Evolutionary conservation across 805 yeast genomes (phyloP).

Genomic region (Dipodascopsis uninucleata): DNA sequence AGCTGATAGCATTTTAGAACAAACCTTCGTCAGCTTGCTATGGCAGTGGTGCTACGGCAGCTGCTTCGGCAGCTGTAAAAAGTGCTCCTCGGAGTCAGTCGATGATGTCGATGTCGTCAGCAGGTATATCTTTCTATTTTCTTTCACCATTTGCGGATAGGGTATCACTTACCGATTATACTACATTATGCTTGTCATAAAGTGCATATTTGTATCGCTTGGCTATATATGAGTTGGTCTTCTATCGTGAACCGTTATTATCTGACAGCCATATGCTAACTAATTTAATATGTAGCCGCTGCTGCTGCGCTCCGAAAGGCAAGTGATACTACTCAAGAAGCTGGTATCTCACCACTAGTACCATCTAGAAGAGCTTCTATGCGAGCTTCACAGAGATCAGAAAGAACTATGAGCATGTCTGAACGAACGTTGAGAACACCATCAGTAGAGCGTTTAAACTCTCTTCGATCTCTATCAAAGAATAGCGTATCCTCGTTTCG

Average conservation of each 20-base stretch:
- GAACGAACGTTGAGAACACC: constrained; percentile 18
- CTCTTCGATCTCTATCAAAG: constrained; percentile 5
- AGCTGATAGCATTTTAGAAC: constrained; percentile 8
- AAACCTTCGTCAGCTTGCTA: constrained; percentile 20
- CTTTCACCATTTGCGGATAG: too few species aligned
- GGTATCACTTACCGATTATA: too few species aligned
- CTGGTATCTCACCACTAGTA: constrained; percentile 10
- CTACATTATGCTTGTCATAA: too few species aligned
- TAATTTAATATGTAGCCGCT: constrained; percentile 17
- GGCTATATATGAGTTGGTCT: constrained; percentile 1
- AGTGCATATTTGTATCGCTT: too few species aligned
- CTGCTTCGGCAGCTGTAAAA: constrained; percentile 16
- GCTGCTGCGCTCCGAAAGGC: constrained; percentile 23
- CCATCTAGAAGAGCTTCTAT: constrained; percentile 10
- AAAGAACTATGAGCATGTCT: constrained; percentile 19
- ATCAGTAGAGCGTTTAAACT: constrained; percentile 10
- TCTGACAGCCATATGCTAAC: not conserved
- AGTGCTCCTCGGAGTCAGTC: constrained; percentile 16
- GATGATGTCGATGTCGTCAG: constrained; percentile 19
- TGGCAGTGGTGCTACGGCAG: constrained; percentile 1
- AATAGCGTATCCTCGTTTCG: not conserved
- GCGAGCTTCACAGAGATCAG: constrained; percentile 5
- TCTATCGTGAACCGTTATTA: not conserved
- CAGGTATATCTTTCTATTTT: constrained; percentile 11
- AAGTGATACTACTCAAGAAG: constrained; percentile 6